Percentiles rank a stretch among this genome's conserved stretches.
Conservation (phyloP, 495 filamentous ascomycete species). For the Cercophora scortea region DNA sequence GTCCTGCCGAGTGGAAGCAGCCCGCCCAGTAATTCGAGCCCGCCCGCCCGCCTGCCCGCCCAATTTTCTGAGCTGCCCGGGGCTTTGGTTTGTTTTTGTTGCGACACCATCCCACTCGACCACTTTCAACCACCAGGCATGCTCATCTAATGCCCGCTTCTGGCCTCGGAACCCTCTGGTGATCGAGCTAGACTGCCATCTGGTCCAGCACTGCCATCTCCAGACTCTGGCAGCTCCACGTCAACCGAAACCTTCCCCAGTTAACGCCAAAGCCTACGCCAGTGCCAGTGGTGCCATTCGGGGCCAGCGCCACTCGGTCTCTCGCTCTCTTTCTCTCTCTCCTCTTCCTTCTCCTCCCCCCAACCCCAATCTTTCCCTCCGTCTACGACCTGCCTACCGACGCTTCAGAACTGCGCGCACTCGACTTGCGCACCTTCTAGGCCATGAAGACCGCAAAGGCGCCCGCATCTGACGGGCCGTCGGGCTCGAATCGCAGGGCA, state of each 20-base stretch:
- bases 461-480: conserved; percentile 28
- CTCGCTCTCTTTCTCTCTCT: not conserved
- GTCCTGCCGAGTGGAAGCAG: not conserved
- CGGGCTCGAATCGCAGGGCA: conserved; percentile 43
- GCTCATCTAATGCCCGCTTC: not conserved
- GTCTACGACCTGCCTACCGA: not conserved
- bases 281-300: not conserved
- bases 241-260: not conserved
- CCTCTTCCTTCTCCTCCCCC: not conserved
- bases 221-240: not conserved
- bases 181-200: no score
- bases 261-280: not conserved
- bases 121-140: not conserved
- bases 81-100: conserved; percentile 1
- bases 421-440: not conserved
- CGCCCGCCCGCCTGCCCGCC: not conserved
- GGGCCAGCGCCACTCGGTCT: not conserved
- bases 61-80: conserved; percentile 15
- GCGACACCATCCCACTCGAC: conserved; percentile 2
- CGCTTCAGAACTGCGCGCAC: not conserved
- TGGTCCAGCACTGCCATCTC: not conserved
- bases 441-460: conserved; percentile 47
- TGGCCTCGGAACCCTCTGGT: not conserved
- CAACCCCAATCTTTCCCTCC: not conserved
- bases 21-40: no score